Percentiles rank a stretch among this genome's conserved stretches.
Evolutionary conservation across 768 basidiomycete species (phyloP).

Genomic region (Leccinellum albellum): DNA sequence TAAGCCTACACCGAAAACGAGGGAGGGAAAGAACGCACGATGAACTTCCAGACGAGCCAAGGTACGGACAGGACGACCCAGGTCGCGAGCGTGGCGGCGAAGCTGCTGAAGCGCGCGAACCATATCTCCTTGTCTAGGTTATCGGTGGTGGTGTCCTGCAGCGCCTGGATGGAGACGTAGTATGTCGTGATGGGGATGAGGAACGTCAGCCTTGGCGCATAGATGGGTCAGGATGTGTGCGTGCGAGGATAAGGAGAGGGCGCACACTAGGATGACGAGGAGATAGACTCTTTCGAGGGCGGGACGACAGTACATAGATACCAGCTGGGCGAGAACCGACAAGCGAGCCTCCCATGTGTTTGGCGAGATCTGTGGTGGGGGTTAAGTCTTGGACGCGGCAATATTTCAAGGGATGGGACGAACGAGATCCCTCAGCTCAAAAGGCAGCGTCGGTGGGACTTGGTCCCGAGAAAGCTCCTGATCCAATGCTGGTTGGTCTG

Average conservation of each 20-base stretch:
- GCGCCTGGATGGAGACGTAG: slow-evolving; percentile 26
- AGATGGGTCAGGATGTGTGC: neutral
- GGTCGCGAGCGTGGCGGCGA: slow-evolving; percentile 37
- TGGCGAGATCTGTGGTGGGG: slow-evolving; percentile 33
- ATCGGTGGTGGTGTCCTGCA: slow-evolving; percentile 2
- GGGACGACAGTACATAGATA: slow-evolving; percentile 41
- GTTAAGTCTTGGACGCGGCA: neutral
- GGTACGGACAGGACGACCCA: slow-evolving; percentile 40
- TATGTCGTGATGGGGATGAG: slow-evolving; percentile 39
- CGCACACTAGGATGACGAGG: slow-evolving; percentile 39
- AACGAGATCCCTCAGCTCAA: slow-evolving; percentile 34
- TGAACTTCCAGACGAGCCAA: slow-evolving; percentile 44
- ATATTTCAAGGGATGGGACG: slow-evolving; percentile 22
- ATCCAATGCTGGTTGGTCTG: neutral
- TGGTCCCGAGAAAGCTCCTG: slow-evolving; percentile 36
- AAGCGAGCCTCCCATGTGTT: slow-evolving; percentile 45
- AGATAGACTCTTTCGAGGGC: slow-evolving; percentile 43
- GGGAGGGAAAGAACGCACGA: slow-evolving; percentile 30
- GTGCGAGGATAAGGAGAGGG: neutral
- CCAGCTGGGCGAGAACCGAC: slow-evolving; percentile 33
- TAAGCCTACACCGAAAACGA: neutral
- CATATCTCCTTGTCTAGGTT: slow-evolving; percentile 21
- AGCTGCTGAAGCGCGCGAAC: slow-evolving; percentile 35
- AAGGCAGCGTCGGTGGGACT: slow-evolving; percentile 31
- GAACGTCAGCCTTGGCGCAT: slow-evolving; percentile 33